A percentile compares a stretch with the other conserved stretches of the same genome.
These are phyloP conservation scores for Abrus precatorius DNA, from an alignment of 306 rosid species.

Conservation along the genomic window DNA sequence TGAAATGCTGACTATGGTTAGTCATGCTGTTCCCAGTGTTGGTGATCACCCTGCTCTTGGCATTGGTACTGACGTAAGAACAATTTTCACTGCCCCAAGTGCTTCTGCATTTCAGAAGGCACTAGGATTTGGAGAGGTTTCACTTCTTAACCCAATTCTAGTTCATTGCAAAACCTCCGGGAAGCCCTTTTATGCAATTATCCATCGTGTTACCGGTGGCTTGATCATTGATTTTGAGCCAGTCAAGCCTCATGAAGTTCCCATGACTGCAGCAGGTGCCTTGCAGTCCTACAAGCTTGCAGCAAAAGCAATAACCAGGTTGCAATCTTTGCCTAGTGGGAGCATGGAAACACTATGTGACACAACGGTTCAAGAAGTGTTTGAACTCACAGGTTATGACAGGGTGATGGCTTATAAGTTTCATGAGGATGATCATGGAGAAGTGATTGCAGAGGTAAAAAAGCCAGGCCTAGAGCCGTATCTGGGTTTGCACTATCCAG, in stretches of 20 bases:
- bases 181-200: constrained; percentile 84
- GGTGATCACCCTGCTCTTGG: constrained; percentile 82
- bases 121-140: constrained; percentile 77
- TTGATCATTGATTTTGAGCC: constrained; percentile 87
- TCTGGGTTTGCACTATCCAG: constrained; percentile 87
- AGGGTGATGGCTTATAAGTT: constrained; percentile 93
- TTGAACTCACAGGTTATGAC: constrained; percentile 90
- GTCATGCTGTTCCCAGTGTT: constrained; percentile 87
- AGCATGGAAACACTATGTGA: constrained; percentile 84
- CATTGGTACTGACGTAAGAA: constrained; percentile 76
- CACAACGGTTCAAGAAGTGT: constrained; percentile 85
- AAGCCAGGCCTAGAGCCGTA: constrained; percentile 80
- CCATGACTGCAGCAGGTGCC: constrained; percentile 87
- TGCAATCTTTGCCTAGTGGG: constrained; percentile 83
- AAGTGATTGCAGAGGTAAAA: constrained; percentile 75
- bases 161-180: constrained; percentile 91
- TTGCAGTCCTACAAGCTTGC: constrained; percentile 89
- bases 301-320: constrained; percentile 74
- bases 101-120: constrained; percentile 84
- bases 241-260: constrained; percentile 75
- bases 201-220: constrained; percentile 78
- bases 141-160: constrained; percentile 83
- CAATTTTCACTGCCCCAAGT: constrained; percentile 77
- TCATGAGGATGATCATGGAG: constrained; percentile 92
- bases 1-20: constrained; percentile 84